phyloP scores from a whole-genome alignment of 495 filamentous ascomycete genomes.

The Evansstolkia leycettana region DNA sequence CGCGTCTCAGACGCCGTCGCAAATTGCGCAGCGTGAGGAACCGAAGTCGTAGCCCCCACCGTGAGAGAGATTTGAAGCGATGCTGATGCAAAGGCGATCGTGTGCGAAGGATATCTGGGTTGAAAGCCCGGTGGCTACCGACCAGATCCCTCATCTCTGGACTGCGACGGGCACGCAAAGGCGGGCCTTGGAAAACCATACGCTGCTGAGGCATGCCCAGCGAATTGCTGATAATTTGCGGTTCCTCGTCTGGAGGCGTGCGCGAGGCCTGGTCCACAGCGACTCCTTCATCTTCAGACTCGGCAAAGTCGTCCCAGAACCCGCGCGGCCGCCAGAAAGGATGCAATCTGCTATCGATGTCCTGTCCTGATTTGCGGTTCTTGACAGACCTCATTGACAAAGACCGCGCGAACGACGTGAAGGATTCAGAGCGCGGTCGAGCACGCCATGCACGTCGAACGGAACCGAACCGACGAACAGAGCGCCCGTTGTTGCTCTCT shows the following conservation, averaged over 20 bases:
- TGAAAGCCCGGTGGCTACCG: slow-evolving; percentile 19
- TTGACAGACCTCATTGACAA: slow-evolving; percentile 32
- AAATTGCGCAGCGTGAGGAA: slow-evolving; percentile 40
- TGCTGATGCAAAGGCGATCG: slow-evolving; percentile 19
- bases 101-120: slow-evolving; percentile 7
- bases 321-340: slow-evolving; percentile 71
- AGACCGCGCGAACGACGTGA: slow-evolving; percentile 25
- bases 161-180: slow-evolving; percentile 29
- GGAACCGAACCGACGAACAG: slow-evolving; percentile 37
- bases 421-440: slow-evolving; percentile 45
- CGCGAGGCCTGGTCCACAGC: too few species aligned
- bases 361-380: slow-evolving; percentile 31
- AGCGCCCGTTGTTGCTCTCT: slow-evolving; percentile 23
- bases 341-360: slow-evolving; percentile 48
- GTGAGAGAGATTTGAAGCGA: slow-evolving; percentile 31
- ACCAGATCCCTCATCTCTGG: slow-evolving; percentile 18
- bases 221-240: slow-evolving; percentile 34
- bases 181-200: slow-evolving; percentile 27
- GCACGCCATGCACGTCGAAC: slow-evolving; percentile 46
- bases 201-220: slow-evolving; percentile 43
- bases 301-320: slow-evolving; percentile 54
- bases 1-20: slow-evolving; percentile 39
- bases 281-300: slow-evolving; percentile 22
- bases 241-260: slow-evolving; percentile 3
- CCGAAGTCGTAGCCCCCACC: slow-evolving; percentile 37